Evolutionary conservation across 805 yeast genomes (phyloP).

Genomic region (Lipomyces orientalis): DNA sequence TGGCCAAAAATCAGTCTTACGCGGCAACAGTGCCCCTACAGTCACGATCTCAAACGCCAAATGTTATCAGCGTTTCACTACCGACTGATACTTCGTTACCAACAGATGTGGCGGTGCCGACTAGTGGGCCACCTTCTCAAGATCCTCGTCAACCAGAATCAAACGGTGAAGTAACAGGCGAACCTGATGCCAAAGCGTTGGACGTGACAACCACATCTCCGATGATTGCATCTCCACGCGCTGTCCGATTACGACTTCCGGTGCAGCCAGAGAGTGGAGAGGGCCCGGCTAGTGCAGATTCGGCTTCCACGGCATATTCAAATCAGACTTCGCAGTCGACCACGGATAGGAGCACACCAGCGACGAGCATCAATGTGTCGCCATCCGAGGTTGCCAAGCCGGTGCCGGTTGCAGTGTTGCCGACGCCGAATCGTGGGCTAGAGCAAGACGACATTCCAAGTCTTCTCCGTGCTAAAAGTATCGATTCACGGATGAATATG

Average conservation of each 20-base stretch:
- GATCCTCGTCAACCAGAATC: background rate
- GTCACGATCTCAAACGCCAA: background rate
- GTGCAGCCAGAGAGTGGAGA: background rate
- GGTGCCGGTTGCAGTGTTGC: background rate
- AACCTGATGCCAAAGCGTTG: background rate
- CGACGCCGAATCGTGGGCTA: background rate
- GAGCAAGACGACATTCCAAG: background rate
- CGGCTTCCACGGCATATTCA: background rate
- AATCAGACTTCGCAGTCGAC: background rate
- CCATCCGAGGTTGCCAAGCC: background rate
- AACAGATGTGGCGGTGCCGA: background rate
- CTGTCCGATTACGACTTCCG: background rate
- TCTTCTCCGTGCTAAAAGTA: background rate
- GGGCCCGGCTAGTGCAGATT: background rate
- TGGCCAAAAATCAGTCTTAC: background rate
- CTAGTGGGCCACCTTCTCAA: background rate
- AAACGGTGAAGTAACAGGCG: background rate
- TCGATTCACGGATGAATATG: background rate
- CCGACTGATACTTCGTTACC: background rate
- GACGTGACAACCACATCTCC: background rate
- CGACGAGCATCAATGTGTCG: background rate
- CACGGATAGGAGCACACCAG: slow-evolving; percentile 1
- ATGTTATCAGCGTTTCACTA: background rate
- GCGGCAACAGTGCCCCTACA: background rate
- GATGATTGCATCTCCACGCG: background rate